Base-by-base conservation (phyloP, 257 asterid species). In the Paraleonurus japonicus region DNA sequence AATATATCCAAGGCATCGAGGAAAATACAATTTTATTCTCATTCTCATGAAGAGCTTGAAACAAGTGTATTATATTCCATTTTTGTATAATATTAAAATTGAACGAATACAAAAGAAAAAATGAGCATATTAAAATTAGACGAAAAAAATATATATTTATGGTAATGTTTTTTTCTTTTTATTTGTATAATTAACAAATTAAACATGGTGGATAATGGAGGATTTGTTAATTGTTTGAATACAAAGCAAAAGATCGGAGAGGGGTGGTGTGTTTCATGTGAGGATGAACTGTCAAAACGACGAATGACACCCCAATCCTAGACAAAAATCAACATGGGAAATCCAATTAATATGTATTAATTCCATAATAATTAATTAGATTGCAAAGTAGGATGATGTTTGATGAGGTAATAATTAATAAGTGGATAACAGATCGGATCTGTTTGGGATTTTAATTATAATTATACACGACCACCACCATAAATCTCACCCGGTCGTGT, bases 351-450 rank as follows among this genome's bases (percentile, higher is more conserved):
- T 20, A 13, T 12, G 1, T 35, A 67, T 12, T 16, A 16, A 2
- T 47, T 17, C 37, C 41, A 27, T 28, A 26, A 27, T 28, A 26
- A 9, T 15, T 47, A n/a, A 32, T 43, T 50, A 63, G 73, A 58
- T 54, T 33, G 12, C 33, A 58, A 24, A 15, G 28, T 19, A 37
- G 59, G 16, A 28, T 55, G 69, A 70, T 78, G 70, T 72, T 74
- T 73, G 65, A 76, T 69, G 76, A 79, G 76, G 82, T 71, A 71
- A 81, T 75, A 50, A 81, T 75, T 27, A n/a, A n/a, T n/a, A n/a
- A 78, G 78, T 76, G 72, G 45, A 27, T 71, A 79, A 61, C 75
- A 78, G 88, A 78, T 81, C 78, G 69, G 90, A 87, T 87, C 88
- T 77, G 83, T 65, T 68, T 77, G 76, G 39, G 66, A 72, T 61